Conservation (phyloP, 495 filamentous ascomycete species). For the Pseudomonodictys pantanalensis region DNA sequence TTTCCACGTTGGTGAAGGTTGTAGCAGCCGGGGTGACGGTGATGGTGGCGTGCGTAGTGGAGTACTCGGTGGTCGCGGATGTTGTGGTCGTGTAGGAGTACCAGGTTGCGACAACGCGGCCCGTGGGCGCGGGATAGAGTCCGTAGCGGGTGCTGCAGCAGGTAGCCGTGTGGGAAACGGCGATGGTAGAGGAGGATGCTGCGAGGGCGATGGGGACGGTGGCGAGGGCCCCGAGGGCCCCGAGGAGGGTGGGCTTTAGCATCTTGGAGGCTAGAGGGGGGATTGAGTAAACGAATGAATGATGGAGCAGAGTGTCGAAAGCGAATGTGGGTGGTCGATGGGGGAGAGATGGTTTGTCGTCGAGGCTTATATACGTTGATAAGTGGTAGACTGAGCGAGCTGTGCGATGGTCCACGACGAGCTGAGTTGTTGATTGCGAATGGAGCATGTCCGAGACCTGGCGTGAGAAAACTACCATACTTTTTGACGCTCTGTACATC, state of each 20-base stretch:
- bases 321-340: conserved; percentile 13
- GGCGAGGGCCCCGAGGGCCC: conserved; percentile 1
- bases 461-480: too few species aligned
- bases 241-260: not conserved
- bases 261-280: not conserved
- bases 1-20: not conserved
- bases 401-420: too few species aligned
- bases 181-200: not conserved
- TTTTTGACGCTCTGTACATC: too few species aligned
- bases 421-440: too few species aligned
- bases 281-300: not conserved
- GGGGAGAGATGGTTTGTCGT: not conserved
- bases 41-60: not conserved
- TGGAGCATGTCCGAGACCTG: too few species aligned
- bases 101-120: not conserved
- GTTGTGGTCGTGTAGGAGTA: not conserved
- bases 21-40: conserved; percentile 10
- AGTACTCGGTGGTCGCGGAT: not conserved
- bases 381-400: too few species aligned
- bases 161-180: not conserved
- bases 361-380: not conserved
- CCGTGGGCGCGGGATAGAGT: not conserved
- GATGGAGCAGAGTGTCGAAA: conserved; percentile 3
- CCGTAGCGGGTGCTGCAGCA: conserved; percentile 6
- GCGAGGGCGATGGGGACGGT: too few species aligned